phyloP scores from a whole-genome alignment of 148 eudicot genomes.

The Polygonum maritimum region DNA sequence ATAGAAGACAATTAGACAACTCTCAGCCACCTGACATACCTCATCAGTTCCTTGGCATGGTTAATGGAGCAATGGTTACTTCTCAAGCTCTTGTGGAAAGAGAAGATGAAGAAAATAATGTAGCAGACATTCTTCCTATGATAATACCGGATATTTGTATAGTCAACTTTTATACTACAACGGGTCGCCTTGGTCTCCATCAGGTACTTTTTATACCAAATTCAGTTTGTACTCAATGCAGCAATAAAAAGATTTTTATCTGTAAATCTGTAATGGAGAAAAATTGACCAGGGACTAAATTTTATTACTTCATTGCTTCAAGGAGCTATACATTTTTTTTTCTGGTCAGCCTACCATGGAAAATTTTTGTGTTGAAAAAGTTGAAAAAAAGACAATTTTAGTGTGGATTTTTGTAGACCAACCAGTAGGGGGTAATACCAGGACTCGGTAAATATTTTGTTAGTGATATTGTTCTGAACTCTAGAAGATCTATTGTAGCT shows the following conservation, averaged over 20 bases:
- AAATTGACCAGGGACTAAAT: not conserved
- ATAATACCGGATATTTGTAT: slow-evolving; percentile 60
- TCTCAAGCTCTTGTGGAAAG: slow-evolving; percentile 28
- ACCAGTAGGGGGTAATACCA: too few relatives aligned
- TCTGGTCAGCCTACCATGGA: too few relatives aligned
- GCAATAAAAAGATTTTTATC: not conserved
- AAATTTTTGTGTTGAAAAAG: too few relatives aligned
- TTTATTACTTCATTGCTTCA: not conserved
- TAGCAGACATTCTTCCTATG: slow-evolving; percentile 35
- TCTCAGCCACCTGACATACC: slow-evolving; percentile 38
- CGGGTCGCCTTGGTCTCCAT: slow-evolving; percentile 63
- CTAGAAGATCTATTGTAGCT: not conserved
- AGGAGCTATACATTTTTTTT: too few relatives aligned
- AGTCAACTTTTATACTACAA: slow-evolving; percentile 51
- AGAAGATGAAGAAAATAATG: slow-evolving; percentile 10
- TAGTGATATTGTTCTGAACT: not conserved
- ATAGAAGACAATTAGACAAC: slow-evolving; percentile 26
- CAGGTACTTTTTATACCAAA: slow-evolving; percentile 33
- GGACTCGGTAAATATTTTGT: too few relatives aligned
- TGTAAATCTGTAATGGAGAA: not conserved
- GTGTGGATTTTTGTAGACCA: too few relatives aligned
- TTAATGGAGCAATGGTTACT: slow-evolving; percentile 32
- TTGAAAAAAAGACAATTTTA: too few relatives aligned
- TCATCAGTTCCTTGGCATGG: slow-evolving; percentile 24
- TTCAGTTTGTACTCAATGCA: not conserved